Evolutionary conservation across 441 rosid genomes (phyloP).

Genomic region (Adansonia rubrostipa): DNA sequence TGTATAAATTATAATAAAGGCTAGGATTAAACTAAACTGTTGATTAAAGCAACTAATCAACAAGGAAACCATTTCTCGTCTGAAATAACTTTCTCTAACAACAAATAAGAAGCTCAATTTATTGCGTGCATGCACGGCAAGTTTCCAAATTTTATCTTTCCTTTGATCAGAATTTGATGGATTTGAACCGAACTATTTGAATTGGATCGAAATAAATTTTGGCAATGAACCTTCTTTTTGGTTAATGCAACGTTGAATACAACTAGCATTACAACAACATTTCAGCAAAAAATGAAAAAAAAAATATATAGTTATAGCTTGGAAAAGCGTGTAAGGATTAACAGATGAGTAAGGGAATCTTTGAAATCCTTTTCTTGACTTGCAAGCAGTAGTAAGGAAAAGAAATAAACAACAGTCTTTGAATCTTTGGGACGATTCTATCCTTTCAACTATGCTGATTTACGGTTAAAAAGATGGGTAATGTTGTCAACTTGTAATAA

Average conservation of each 20-base stretch:
- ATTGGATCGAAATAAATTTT: background rate
- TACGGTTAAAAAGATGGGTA: background rate
- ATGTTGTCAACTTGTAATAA: background rate
- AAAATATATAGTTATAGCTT: background rate
- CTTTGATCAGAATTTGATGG: background rate
- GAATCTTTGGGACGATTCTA: background rate
- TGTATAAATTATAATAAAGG: background rate
- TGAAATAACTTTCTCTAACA: background rate
- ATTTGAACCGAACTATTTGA: background rate
- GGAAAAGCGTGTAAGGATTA: conserved; percentile 1
- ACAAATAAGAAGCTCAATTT: conserved; percentile 2
- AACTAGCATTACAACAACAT: background rate
- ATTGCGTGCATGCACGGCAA: conserved; percentile 20
- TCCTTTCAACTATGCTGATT: background rate
- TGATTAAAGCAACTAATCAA: background rate
- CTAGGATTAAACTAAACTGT: background rate
- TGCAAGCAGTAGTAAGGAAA: background rate
- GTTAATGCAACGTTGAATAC: background rate
- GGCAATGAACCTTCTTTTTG: background rate
- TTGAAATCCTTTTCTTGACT: conserved; percentile 10
- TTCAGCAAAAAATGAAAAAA: background rate
- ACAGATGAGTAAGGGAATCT: conserved; percentile 19
- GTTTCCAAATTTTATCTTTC: background rate
- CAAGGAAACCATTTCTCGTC: background rate
- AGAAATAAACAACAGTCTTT: background rate